phyloP scores from a whole-genome alignment of 805 yeast genomes.

The Henningerozyma blattae region DNA sequence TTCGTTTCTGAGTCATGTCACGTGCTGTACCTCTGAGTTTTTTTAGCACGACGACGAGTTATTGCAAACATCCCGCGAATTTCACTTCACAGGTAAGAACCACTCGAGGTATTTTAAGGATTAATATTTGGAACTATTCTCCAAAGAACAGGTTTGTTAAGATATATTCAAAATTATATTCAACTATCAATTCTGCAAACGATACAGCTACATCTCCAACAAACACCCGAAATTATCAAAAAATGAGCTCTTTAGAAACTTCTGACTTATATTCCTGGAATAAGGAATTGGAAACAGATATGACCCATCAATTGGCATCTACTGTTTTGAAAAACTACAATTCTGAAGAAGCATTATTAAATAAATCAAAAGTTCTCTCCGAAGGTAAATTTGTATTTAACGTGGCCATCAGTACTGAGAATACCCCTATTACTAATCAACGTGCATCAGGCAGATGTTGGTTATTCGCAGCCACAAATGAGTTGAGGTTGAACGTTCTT shows the following conservation, averaged over 20 bases:
- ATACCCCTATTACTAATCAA: slow-evolving; percentile 59
- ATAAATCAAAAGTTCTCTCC: slow-evolving; percentile 13
- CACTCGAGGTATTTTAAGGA: no score
- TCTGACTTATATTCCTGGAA: slow-evolving; percentile 11
- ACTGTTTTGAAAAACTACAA: slow-evolving; percentile 25
- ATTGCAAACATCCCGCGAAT: no score
- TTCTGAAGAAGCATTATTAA: slow-evolving; percentile 24
- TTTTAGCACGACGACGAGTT: no score
- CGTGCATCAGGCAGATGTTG: slow-evolving; percentile 74
- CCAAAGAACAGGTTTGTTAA: no score
- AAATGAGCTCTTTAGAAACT: background rate
- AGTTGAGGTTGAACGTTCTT: slow-evolving; percentile 52
- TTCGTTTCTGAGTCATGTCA: no score
- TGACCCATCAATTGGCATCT: slow-evolving; percentile 23
- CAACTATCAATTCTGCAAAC: no score
- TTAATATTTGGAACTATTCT: no score
- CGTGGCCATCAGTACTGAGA: slow-evolving; percentile 26
- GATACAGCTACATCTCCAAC: no score
- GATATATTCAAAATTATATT: no score
- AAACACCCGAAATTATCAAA: no score
- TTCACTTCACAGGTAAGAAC: no score
- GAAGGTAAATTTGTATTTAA: slow-evolving; percentile 21
- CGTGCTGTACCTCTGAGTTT: no score
- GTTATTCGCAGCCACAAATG: slow-evolving; percentile 76
- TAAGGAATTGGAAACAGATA: slow-evolving; percentile 17